Percentiles rank a stretch among this genome's conserved stretches.
Evolutionary conservation across 2,329 filamentous ascomycete species (phyloP).

Genomic region (Alternaria alternata): DNA sequence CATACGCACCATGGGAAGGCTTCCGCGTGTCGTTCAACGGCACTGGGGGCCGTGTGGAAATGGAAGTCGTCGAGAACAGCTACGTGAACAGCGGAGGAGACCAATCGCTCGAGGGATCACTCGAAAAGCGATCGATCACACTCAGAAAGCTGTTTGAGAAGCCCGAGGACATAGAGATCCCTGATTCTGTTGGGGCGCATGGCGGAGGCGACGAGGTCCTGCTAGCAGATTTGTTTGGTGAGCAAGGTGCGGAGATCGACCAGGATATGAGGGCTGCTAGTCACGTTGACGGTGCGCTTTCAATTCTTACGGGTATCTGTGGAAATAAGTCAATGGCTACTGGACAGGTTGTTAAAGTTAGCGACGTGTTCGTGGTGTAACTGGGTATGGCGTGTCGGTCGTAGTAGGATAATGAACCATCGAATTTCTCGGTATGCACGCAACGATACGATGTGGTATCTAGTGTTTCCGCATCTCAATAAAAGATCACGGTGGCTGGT

Average conservation of each 20-base stretch:
- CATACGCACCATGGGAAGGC: constrained; percentile 70
- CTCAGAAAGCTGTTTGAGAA: constrained; percentile 65
- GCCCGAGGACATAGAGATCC: constrained; percentile 63
- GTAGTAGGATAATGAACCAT: neutral
- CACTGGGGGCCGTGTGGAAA: constrained; percentile 65
- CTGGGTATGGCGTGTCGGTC: neutral
- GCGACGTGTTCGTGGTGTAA: constrained; percentile 52
- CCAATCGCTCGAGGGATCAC: constrained; percentile 62
- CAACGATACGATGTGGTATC: neutral
- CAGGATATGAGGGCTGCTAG: constrained; percentile 63
- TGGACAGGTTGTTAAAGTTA: constrained; percentile 64
- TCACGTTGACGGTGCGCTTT: constrained; percentile 66
- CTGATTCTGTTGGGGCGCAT: constrained; percentile 63
- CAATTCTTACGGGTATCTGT: constrained; percentile 67
- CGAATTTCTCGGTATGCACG: neutral
- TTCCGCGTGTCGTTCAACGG: constrained; percentile 67
- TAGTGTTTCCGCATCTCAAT: neutral
- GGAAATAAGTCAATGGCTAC: constrained; percentile 67
- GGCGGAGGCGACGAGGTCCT: constrained; percentile 68
- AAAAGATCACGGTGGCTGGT: neutral
- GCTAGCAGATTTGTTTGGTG: constrained; percentile 66
- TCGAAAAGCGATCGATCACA: constrained; percentile 60
- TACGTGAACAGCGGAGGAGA: constrained; percentile 67
- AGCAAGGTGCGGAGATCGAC: constrained; percentile 56
- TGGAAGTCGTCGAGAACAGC: constrained; percentile 69